phyloP scores from a whole-genome alignment of 106 monocot species.

The Phalaenopsis equestris region DNA sequence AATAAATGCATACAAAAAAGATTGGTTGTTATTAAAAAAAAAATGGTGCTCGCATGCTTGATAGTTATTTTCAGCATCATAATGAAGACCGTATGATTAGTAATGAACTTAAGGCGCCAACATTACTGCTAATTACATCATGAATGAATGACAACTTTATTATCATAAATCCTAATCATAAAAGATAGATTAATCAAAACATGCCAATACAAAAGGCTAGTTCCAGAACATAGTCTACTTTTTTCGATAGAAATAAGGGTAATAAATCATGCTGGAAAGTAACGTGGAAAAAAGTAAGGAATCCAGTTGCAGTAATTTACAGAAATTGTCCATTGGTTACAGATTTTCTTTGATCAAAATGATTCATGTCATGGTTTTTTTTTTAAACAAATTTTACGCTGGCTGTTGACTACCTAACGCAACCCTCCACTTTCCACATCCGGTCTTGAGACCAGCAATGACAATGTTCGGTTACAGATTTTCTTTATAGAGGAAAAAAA shows the following conservation, averaged over 20 bases:
- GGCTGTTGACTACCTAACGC: no score
- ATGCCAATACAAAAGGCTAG: not conserved
- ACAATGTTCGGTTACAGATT: not conserved
- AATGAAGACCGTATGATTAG: not conserved
- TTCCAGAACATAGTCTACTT: not conserved
- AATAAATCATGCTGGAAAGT: not conserved
- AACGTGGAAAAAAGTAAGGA: not conserved
- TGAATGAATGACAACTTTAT: no score
- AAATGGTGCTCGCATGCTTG: no score
- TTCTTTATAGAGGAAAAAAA: not conserved
- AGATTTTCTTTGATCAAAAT: not conserved
- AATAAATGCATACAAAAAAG: no score
- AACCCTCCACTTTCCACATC: no score
- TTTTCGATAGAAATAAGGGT: not conserved
- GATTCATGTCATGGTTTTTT: no score
- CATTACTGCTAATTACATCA: no score
- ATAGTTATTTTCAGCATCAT: not conserved
- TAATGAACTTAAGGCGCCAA: no score
- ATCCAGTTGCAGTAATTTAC: not conserved
- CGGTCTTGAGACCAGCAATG: no score
- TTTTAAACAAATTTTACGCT: no score
- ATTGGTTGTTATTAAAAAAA: no score
- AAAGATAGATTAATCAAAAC: not conserved
- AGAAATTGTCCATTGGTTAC: not conserved
- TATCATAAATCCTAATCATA: not conserved